phyloP scores from a whole-genome alignment of 805 yeast genomes.

The Pichia paraexigua region DNA sequence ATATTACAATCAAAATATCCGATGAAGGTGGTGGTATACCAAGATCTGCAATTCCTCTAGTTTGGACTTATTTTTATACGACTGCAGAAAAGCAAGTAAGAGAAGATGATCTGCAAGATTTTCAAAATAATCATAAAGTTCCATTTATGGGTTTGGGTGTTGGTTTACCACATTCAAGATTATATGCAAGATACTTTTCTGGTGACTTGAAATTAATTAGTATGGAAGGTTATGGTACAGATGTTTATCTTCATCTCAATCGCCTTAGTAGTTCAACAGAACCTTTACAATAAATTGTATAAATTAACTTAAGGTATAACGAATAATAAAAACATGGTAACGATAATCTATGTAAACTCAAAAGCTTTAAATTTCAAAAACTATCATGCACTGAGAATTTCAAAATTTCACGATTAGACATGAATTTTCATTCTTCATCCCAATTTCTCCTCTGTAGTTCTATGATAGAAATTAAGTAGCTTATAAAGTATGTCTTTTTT shows the following conservation, averaged over 20 bases:
- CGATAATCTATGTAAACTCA: no score
- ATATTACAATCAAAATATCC: slow-evolving; percentile 80
- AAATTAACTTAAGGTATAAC: neutral
- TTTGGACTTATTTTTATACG: slow-evolving; percentile 89
- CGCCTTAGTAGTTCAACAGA: slow-evolving; percentile 67
- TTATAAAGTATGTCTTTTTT: neutral
- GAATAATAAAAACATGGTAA: no score
- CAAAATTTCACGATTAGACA: neutral
- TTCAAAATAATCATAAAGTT: slow-evolving; percentile 38
- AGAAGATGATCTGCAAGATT: slow-evolving; percentile 22
- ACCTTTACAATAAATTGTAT: slow-evolving; percentile 41
- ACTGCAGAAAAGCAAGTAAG: slow-evolving; percentile 66
- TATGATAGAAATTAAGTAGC: neutral
- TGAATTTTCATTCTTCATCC: neutral
- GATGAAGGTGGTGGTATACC: slow-evolving; percentile 96
- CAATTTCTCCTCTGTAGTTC: no score
- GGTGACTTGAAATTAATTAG: slow-evolving; percentile 81
- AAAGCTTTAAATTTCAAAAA: neutral
- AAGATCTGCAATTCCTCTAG: slow-evolving; percentile 70
- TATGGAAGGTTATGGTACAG: slow-evolving; percentile 94
- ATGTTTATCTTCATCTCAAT: slow-evolving; percentile 80
- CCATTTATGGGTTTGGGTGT: slow-evolving; percentile 96
- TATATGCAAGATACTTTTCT: slow-evolving; percentile 85
- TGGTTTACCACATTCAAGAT: slow-evolving; percentile 78
- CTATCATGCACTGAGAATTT: neutral